Conservation (phyloP, 148 eudicot genomes). For the Agrostemma githago region DNA sequence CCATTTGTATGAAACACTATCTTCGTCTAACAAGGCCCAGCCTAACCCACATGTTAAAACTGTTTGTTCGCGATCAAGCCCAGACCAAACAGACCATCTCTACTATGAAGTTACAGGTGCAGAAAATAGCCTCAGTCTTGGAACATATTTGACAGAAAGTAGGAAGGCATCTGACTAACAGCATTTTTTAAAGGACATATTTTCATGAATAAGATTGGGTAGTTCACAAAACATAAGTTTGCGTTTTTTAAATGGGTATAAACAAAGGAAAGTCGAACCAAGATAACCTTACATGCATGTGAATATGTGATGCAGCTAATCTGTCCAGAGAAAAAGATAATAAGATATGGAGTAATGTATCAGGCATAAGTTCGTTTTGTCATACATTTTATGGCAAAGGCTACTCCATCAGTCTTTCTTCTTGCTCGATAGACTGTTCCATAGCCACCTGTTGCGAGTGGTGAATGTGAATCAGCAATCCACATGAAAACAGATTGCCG, state of each 20-base stretch:
- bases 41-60: background rate
- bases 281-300: background rate
- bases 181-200: background rate
- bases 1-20: background rate
- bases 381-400: slow-evolving; percentile 91
- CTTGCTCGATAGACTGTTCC: slow-evolving; percentile 90
- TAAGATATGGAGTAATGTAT: background rate
- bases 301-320: background rate
- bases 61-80: background rate
- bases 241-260: background rate
- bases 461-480: slow-evolving; percentile 12
- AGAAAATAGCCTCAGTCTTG: background rate
- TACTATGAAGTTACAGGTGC: background rate
- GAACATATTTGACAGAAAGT: background rate
- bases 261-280: background rate
- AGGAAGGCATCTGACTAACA: background rate
- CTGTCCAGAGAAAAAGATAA: slow-evolving; percentile 3
- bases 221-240: background rate
- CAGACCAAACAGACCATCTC: background rate
- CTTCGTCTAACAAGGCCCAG: background rate
- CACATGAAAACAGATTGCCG: background rate
- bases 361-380: background rate
- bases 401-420: slow-evolving; percentile 68
- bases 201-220: background rate
- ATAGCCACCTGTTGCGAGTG: slow-evolving; percentile 76